Conservation (phyloP, 2,329 filamentous ascomycete species). For the Fulvia fulva region DNA sequence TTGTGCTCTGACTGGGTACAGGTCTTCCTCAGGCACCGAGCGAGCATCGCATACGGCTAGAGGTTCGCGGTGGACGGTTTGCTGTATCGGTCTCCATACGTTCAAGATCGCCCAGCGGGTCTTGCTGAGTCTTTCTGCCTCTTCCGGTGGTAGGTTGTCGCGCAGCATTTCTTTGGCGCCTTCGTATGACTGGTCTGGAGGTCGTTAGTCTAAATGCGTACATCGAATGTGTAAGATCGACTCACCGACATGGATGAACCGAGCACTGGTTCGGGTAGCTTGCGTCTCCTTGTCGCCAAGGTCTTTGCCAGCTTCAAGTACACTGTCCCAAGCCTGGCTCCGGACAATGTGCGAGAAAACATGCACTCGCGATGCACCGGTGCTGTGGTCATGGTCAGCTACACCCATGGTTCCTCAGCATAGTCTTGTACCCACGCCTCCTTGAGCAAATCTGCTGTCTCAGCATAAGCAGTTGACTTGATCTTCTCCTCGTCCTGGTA, state of each 20-base stretch:
- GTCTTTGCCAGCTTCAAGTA: neutral
- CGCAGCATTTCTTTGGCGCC: slow-evolving; percentile 1
- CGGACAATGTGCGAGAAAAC: slow-evolving; percentile 2
- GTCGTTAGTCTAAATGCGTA: neutral
- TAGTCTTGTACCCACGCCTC: neutral
- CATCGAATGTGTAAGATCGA: too few species aligned
- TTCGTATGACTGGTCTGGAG: slow-evolving; percentile 6
- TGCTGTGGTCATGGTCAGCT: neutral
- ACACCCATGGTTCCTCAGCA: neutral
- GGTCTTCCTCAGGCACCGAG: slow-evolving; percentile 4
- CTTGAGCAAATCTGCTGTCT: neutral
- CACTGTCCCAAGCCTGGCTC: neutral
- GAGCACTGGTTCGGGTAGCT: neutral
- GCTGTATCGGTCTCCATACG: slow-evolving; percentile 6
- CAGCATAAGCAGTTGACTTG: neutral
- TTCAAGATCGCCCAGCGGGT: slow-evolving; percentile 9
- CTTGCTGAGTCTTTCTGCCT: neutral
- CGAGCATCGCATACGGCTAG: slow-evolving; percentile 8
- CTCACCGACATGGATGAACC: slow-evolving; percentile 6
- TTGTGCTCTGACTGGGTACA: neutral
- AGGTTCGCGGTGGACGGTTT: slow-evolving; percentile 3
- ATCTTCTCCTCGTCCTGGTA: neutral
- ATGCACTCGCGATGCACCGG: slow-evolving; percentile 3
- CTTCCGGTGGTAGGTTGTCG: neutral
- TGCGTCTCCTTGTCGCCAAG: neutral